Percentiles rank a stretch among this genome's conserved stretches.
Evolutionary conservation across 2,329 filamentous ascomycete species (phyloP).

Genomic region (Ascochyta koolunga): DNA sequence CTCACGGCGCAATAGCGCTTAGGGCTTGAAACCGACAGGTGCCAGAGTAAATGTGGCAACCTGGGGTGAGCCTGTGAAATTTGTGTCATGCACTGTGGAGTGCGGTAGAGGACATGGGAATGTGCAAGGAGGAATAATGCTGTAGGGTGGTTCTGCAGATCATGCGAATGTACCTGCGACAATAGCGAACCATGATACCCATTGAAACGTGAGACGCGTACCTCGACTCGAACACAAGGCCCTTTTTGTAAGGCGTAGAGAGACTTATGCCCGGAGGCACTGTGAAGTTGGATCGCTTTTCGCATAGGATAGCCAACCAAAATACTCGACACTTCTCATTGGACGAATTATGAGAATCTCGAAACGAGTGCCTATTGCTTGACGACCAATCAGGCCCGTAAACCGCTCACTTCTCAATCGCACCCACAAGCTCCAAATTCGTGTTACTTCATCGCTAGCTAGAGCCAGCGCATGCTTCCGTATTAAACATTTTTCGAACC

Average conservation of each 20-base stretch:
- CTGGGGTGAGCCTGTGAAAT: constrained; percentile 14
- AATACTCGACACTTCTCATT: background rate
- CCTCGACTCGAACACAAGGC: constrained; percentile 4
- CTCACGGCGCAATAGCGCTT: constrained; percentile 41
- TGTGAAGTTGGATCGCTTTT: background rate
- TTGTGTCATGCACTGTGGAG: constrained; percentile 9
- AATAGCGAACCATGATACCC: constrained; percentile 1
- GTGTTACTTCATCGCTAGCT: constrained; percentile 1
- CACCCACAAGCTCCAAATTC: background rate
- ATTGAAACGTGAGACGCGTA: constrained; percentile 12
- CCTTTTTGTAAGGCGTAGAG: background rate
- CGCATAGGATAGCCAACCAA: background rate
- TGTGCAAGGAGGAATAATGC: constrained; percentile 5
- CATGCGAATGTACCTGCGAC: constrained; percentile 6
- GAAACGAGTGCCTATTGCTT: background rate
- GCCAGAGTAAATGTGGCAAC: constrained; percentile 16
- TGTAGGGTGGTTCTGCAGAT: constrained; percentile 1
- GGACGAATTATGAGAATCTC: background rate
- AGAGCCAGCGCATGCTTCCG: constrained; percentile 8
- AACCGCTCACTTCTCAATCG: constrained; percentile 1
- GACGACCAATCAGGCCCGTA: constrained; percentile 1
- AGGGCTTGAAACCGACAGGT: constrained; percentile 32
- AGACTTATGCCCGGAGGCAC: background rate
- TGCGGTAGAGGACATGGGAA: constrained; percentile 5
- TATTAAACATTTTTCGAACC: background rate